Percentiles rank a stretch among this genome's conserved stretches.
Evolutionary conservation across 129 eudicot species (phyloP).

Genomic region (Lactuca saligna): DNA sequence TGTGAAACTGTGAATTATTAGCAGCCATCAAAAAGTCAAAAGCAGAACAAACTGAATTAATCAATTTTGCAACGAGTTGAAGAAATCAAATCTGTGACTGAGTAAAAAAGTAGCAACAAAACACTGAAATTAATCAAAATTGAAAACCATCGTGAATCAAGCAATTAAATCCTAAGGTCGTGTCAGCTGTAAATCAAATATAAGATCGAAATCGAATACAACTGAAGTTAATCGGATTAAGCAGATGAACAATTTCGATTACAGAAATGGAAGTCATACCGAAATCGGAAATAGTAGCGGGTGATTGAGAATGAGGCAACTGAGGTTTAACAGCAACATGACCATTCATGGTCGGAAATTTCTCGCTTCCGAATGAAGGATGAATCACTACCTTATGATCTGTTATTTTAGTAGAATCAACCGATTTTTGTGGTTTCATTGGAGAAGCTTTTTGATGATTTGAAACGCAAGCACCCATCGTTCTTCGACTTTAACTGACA

Average conservation of each 20-base stretch:
- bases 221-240: background rate
- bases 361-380: constrained; percentile 19
- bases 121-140: background rate
- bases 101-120: background rate
- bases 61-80: background rate
- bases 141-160: background rate
- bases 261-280: constrained; percentile 27
- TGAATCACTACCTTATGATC: constrained; percentile 33
- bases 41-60: background rate
- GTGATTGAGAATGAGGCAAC: constrained; percentile 30
- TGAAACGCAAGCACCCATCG: constrained; percentile 58
- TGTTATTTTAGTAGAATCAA: constrained; percentile 27
- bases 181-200: no score
- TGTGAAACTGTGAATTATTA: background rate
- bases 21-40: background rate
- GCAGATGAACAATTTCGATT: background rate
- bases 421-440: constrained; percentile 24
- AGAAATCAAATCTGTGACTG: background rate
- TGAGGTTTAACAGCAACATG: constrained; percentile 45
- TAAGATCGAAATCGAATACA: background rate
- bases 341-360: constrained; percentile 29
- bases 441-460: constrained; percentile 30
- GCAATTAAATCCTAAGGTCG: background rate
- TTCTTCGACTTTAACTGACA: background rate
- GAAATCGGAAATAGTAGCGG: constrained; percentile 22